Percentiles rank a stretch among this genome's conserved stretches.
Conservation (phyloP, 1,139 yeast genomes). For the Meyerozyma carpophila region DNA sequence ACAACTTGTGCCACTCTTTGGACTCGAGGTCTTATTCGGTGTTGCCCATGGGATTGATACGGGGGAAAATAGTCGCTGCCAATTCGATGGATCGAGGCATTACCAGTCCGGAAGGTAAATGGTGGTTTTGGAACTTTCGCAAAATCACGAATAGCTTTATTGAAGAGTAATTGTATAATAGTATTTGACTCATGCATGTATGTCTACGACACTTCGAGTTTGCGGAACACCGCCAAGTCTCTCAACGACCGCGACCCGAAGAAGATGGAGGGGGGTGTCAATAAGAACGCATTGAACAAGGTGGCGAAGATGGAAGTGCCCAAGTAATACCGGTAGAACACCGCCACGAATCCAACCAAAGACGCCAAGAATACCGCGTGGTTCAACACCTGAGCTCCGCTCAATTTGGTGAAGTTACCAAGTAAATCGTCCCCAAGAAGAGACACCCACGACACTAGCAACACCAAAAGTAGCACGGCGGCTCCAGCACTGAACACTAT, state of each 20-base stretch:
- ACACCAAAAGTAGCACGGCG: conserved; percentile 33
- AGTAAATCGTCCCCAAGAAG: conserved; percentile 43
- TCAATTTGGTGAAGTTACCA: conserved; percentile 23
- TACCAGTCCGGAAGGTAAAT: conserved; percentile 20
- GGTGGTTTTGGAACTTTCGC: conserved; percentile 49
- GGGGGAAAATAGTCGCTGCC: conserved; percentile 82
- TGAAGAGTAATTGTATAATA: conserved; percentile 9
- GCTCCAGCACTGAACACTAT: conserved; percentile 45
- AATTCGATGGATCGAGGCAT: conserved; percentile 36
- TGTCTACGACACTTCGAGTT: conserved; percentile 3
- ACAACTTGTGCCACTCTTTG: conserved; percentile 79
- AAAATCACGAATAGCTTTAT: conserved; percentile 42
- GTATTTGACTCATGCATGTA: background rate
- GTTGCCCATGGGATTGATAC: conserved; percentile 79
- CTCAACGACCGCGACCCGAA: conserved; percentile 64
- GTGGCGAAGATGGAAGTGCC: conserved; percentile 72
- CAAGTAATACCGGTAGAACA: conserved; percentile 63
- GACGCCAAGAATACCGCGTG: conserved; percentile 48
- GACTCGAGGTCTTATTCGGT: conserved; percentile 89
- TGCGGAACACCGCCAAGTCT: conserved; percentile 29
- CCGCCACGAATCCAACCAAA: conserved; percentile 54
- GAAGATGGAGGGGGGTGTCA: conserved; percentile 54
- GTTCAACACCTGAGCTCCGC: conserved; percentile 23
- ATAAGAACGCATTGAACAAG: conserved; percentile 43
- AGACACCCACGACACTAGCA: conserved; percentile 45